These are phyloP conservation scores for Gaillardinia entomophila DNA, from an alignment of 805 yeast species.

Conservation along the genomic window DNA sequence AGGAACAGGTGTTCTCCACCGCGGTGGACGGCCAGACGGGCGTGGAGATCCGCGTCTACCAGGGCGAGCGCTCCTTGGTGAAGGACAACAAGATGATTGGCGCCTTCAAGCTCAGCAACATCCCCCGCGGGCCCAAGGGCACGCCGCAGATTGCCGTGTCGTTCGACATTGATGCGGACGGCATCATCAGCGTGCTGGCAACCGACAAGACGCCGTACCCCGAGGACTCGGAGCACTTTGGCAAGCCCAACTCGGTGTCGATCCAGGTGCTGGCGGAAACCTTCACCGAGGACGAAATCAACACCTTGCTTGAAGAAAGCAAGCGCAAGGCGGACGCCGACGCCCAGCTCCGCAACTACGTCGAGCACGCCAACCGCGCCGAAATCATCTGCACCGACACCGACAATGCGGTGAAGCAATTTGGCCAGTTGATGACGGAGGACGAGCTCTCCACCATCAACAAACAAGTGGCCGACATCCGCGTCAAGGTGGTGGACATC, in stretches of 20 bases:
- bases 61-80: slow-evolving; percentile 77
- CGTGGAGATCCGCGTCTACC: slow-evolving; percentile 71
- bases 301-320: slow-evolving; percentile 60
- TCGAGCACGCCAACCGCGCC: slow-evolving; percentile 72
- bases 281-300: slow-evolving; percentile 62
- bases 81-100: slow-evolving; percentile 76
- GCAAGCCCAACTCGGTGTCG: slow-evolving; percentile 48
- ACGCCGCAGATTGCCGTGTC: slow-evolving; percentile 73
- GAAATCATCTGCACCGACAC: slow-evolving; percentile 82
- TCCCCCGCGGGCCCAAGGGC: slow-evolving; percentile 75
- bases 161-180: slow-evolving; percentile 79
- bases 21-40: slow-evolving; percentile 85
- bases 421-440: slow-evolving; percentile 40
- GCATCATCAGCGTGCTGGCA: slow-evolving; percentile 56
- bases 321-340: slow-evolving; percentile 57
- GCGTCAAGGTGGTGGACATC: slow-evolving; percentile 27
- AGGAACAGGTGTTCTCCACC: slow-evolving; percentile 70
- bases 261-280: slow-evolving; percentile 52
- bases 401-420: slow-evolving; percentile 77
- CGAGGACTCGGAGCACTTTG: slow-evolving; percentile 27
- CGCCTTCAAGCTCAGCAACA: slow-evolving; percentile 63
- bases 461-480: slow-evolving; percentile 13
- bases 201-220: slow-evolving; percentile 45
- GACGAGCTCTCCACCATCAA: slow-evolving; percentile 40
- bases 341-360: slow-evolving; percentile 50